Base-by-base conservation (phyloP, 257 asterid species). In the Fraxinus excelsior region DNA sequence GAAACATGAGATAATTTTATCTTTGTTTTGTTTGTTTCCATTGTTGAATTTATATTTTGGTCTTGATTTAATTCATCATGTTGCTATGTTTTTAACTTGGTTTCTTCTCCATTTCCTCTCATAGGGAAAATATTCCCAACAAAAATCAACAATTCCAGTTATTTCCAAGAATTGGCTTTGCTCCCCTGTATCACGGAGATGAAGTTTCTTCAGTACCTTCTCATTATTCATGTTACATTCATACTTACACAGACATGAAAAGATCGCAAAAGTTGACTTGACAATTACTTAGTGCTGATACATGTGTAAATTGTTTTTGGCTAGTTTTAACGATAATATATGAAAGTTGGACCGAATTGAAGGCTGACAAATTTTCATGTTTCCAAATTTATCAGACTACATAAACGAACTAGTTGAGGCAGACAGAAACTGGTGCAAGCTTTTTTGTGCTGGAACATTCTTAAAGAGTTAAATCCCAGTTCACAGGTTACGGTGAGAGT, bases 401-500 rank as follows among this genome's bases (percentile, higher is more conserved):
- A 87, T 95, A 70, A 74, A 91, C 42, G 88, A 90, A 84, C 90
- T 95, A 34, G 73, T 91, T 18, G 90, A 93, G 87, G 98, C 98
- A 51, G 96, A 91, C 89, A 85, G 80, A 79, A 70, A 60, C 7
- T 83, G 85, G 67, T 89, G 84, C 56, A 84, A 84, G 72, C 73
- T 79, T 73, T 65, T 95, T 25, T 88, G 97, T 74, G 62, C 86
- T 1, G 98, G 96, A 70, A 93, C 98, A 42, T 86, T 91, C 91
- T 86, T 95, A 28, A n/a, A n/a, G n/a, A n/a, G n/a, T n/a, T n/a
- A n/a, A 93, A 95, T 84, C 90, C 92, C 1, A 96, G 98, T 77
- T 90, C 99, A 44, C 90, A 93, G 98, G 13, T 38, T 40, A 40
- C 13, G 46, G 13, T 10, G 46, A 40, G 46, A 40, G 46, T 40